These are phyloP conservation scores for Podospora appendiculata DNA, from an alignment of 495 filamentous ascomycete genomes.

Conservation along the genomic window DNA sequence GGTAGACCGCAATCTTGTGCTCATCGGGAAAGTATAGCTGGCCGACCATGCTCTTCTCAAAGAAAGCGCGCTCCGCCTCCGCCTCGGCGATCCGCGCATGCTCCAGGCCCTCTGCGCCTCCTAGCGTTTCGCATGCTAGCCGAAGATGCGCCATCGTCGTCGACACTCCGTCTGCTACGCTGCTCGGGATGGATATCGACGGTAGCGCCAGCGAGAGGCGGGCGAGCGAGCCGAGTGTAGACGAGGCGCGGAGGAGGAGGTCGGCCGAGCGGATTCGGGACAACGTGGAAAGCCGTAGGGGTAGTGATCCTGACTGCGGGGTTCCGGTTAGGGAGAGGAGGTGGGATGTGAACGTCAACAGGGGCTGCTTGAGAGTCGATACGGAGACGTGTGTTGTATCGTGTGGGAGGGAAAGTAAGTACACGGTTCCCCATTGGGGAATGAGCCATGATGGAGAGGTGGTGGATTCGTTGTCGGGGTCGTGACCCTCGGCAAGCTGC, in stretches of 20 bases:
- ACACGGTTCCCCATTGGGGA: conserved; percentile 94
- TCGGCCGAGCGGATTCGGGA: conserved; percentile 79
- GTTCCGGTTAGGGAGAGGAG: conserved; percentile 83
- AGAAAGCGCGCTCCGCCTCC: conserved; percentile 91
- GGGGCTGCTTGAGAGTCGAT: conserved; percentile 63
- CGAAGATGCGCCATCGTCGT: conserved; percentile 70
- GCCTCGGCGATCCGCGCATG: conserved; percentile 78
- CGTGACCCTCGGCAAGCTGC: conserved; percentile 19
- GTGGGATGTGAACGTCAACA: conserved; percentile 87
- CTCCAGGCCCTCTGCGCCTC: conserved; percentile 52
- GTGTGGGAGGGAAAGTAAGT: conserved; percentile 59
- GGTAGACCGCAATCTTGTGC: conserved; percentile 95
- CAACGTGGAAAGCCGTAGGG: conserved; percentile 77
- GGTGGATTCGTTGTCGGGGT: conserved; percentile 50
- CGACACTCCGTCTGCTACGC: conserved; percentile 77
- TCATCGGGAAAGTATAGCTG: conserved; percentile 97
- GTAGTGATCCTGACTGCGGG: conserved; percentile 69
- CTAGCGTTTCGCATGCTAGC: conserved; percentile 65
- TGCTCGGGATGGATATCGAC: conserved; percentile 81
- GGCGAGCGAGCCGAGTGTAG: conserved; percentile 87
- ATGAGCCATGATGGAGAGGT: conserved; percentile 86
- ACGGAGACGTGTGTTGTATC: conserved; percentile 27
- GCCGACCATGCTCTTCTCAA: conserved; percentile 98
- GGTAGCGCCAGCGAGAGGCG: conserved; percentile 77
- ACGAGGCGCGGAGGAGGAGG: conserved; percentile 81